Percentiles rank a stretch among this genome's conserved stretches.
phyloP scores from a whole-genome alignment of 2,329 filamentous ascomycete genomes.

The Ceratocystis eucalypticola region DNA sequence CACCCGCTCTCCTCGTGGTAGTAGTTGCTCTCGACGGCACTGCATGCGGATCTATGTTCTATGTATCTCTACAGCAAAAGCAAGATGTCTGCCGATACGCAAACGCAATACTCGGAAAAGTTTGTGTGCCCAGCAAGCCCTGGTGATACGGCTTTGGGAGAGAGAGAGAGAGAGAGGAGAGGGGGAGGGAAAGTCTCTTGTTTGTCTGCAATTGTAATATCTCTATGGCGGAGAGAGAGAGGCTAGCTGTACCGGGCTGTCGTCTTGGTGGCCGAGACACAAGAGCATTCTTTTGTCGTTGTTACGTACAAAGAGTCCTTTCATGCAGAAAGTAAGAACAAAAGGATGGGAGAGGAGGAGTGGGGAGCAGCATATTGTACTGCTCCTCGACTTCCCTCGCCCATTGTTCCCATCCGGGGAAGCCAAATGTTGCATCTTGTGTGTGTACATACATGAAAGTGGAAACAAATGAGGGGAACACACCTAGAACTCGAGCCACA shows the following conservation, averaged over 20 bases:
- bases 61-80: not conserved
- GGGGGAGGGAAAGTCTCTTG: not conserved
- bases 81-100: slow-evolving; percentile 1
- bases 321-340: not conserved
- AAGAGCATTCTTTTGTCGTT: too few relatives aligned
- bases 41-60: not conserved
- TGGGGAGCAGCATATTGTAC: not conserved
- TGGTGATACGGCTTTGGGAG: not conserved
- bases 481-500: not conserved
- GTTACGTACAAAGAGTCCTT: too few relatives aligned
- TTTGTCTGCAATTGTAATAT: not conserved
- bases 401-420: not conserved
- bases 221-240: not conserved
- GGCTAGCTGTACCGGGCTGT: not conserved
- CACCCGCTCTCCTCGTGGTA: not conserved
- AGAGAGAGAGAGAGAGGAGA: not conserved
- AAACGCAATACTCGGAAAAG: slow-evolving; percentile 3
- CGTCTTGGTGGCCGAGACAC: not conserved
- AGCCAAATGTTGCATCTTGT: not conserved
- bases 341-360: not conserved
- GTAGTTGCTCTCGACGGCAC: not conserved
- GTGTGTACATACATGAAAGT: not conserved
- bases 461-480: not conserved
- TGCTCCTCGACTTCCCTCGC: not conserved
- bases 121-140: not conserved